These are phyloP conservation scores for Bondarzewia mesenterica DNA, from an alignment of 1,284 basidiomycete species.

Conservation along the genomic window DNA sequence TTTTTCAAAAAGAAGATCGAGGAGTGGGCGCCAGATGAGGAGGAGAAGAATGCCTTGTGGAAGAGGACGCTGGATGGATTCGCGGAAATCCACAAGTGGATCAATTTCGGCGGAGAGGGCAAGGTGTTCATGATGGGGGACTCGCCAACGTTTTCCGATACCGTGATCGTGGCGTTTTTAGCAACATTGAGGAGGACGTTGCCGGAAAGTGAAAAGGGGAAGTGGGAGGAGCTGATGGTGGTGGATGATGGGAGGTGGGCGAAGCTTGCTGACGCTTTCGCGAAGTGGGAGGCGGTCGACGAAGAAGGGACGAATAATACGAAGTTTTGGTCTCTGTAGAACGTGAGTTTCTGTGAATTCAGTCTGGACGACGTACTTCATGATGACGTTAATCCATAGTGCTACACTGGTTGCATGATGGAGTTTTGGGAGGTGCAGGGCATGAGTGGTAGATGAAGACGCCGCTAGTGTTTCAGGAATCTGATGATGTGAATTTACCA, in stretches of 20 bases:
- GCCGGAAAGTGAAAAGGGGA: slow-evolving; percentile 25
- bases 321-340: too few relatives aligned
- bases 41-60: slow-evolving; percentile 20
- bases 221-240: slow-evolving; percentile 28
- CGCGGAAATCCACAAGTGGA: slow-evolving; percentile 22
- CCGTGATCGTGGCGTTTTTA: slow-evolving; percentile 23
- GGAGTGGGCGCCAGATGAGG: slow-evolving; percentile 23
- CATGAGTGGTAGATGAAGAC: too few relatives aligned
- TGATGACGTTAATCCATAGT: too few relatives aligned
- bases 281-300: slow-evolving; percentile 18
- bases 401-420: too few relatives aligned
- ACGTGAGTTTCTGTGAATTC: too few relatives aligned
- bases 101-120: slow-evolving; percentile 20
- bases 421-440: too few relatives aligned
- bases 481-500: too few relatives aligned
- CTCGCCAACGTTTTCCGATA: slow-evolving; percentile 27
- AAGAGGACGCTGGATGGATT: slow-evolving; percentile 21
- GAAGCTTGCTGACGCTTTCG: slow-evolving; percentile 23
- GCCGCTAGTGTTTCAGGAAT: too few relatives aligned
- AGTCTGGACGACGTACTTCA: too few relatives aligned
- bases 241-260: slow-evolving; percentile 33
- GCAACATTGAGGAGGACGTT: slow-evolving; percentile 24
- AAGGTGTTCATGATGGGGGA: slow-evolving; percentile 20
- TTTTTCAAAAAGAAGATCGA: slow-evolving; percentile 27
- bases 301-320: not conserved